Evolutionary conservation across 108 stramenopile genomes (phyloP), one percentile per base, ranked within the genome.

Genomic region (Heterococcus sp.): DNA sequence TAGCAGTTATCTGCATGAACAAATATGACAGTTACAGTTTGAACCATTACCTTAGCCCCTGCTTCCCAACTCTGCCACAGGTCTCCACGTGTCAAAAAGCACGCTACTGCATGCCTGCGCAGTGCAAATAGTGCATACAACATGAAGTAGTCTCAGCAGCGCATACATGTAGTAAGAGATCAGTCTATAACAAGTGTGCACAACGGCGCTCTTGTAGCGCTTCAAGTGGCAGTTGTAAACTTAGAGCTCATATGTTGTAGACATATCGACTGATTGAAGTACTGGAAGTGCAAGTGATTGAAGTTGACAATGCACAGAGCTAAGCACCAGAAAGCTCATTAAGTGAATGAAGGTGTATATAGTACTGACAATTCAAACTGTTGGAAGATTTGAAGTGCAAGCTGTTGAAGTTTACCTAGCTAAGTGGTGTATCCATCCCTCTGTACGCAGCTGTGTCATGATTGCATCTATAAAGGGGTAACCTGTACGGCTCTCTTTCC

Each of bases 31-130:
- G 3, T 67, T 32, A 3, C 30, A 5, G 2, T 3, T 2, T 76
- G 46, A 58, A 8, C 21, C 46, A 86, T 69, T 21, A 21, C 65
- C 3, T n/a, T n/a, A n/a, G 94, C 94, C 0, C 96, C 98, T 65
- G 89, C 85, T 73, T 96, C 96, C 98, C 98, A 98, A 76, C 87
- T 90, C 75, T 93, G 92, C 89, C 90, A 98, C 35, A 96, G 81
- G 85, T 98, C 97, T 0, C 98, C 98, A 14, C 98, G 88, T 2
- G 98, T 98, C 28, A 98, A 76, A 76, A 98, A 98, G 87, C 98
- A 98, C 1, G 98, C 95, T 30, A 58, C 46, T 8, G 46, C 46
- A 58, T 58, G 46, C 46, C 46, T 58, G 46, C 46, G 46, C 46
- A 58, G 46, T 21, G 46, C 14, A 8, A 58, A 21, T 14, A 21